Conservation (phyloP, 495 filamentous ascomycete genomes). For the Penicillium ucsense region DNA sequence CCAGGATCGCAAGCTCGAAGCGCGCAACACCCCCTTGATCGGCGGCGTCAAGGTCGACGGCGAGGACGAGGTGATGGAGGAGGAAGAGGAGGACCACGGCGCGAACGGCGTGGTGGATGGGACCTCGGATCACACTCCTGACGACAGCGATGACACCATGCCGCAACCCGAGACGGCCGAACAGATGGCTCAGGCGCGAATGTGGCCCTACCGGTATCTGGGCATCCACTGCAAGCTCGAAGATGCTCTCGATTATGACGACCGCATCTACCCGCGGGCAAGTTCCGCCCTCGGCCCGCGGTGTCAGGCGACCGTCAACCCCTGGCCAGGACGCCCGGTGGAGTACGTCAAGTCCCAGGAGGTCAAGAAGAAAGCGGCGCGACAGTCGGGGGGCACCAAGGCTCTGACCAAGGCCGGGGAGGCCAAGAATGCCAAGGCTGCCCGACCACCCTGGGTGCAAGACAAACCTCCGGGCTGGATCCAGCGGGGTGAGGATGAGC, state of each 20-base stretch:
- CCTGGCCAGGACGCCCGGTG: conserved; percentile 78
- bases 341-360: conserved; percentile 83
- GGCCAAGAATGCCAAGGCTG: conserved; percentile 69
- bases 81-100: conserved; percentile 56
- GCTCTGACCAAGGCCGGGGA: conserved; percentile 73
- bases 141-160: conserved; percentile 39
- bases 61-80: conserved; percentile 69
- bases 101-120: conserved; percentile 35
- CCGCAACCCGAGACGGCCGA: conserved; percentile 72
- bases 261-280: conserved; percentile 93
- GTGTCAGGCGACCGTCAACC: conserved; percentile 77
- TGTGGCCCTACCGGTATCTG: conserved; percentile 95
- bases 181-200: conserved; percentile 79
- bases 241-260: conserved; percentile 94
- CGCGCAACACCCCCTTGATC: conserved; percentile 69
- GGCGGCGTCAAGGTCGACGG: conserved; percentile 47
- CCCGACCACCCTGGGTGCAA: conserved; percentile 83
- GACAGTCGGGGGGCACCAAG: conserved; percentile 49
- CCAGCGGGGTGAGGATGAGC: conserved; percentile 67
- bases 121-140: conserved; percentile 51
- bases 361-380: conserved; percentile 66
- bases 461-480: conserved; percentile 86
- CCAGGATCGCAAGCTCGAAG: conserved; percentile 86
- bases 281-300: conserved; percentile 86
- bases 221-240: conserved; percentile 94